Base-by-base conservation (phyloP, 306 rosid species). In the Oemleria cerasiformis region DNA sequence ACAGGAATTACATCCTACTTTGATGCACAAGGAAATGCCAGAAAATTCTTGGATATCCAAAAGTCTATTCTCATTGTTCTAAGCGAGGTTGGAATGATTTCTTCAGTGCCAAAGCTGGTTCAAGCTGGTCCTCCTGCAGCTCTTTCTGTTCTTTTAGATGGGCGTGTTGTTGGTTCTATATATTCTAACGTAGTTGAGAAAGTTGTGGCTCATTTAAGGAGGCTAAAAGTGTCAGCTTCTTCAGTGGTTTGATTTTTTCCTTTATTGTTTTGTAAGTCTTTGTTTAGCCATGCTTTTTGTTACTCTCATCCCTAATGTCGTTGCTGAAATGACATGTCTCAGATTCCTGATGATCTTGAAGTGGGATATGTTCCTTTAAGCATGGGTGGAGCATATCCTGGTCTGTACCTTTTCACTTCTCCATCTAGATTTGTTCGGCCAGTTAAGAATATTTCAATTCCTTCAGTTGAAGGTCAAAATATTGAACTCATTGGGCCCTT, bases 321-420 rank as follows among this genome's bases (percentile, higher is more conserved):
- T 69, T 67, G 61, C 56, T 64, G 59, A 67, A 41, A 12, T 72
- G 40, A 65, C 73, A 68, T 58, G 47, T 62, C 74, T 75, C 94
- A 94, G 98, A 86, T 94, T 83, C 92, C 98, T 48, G 81, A 67
- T 60, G 97, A 94, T 79, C 77, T 94, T 70, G 98, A 94, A 85
- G 96, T 94, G 48, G 98, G 98, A 66, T 89, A 91, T 76, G 82
- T 94, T 79, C 98, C 98, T 40, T 75, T 94, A 85, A 94, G 97
- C 78, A 72, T 86, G 72, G 88, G 92, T 47, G 96, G 98, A 70
- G 86, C 97, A 64, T 94, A 89, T 86, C 98, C 98, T 67, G 98
- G 97, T 80, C 82, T 94, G 47, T 94, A 81, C 75, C 88, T 94
- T 56, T 88, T 36, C 83, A 87, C 97, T 7, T 80, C 87, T 61